Percentiles rank a stretch among this genome's conserved stretches.
Evolutionary conservation across 2,329 filamentous ascomycete species (phyloP).

Genomic region (Curvularia eragrostidis): DNA sequence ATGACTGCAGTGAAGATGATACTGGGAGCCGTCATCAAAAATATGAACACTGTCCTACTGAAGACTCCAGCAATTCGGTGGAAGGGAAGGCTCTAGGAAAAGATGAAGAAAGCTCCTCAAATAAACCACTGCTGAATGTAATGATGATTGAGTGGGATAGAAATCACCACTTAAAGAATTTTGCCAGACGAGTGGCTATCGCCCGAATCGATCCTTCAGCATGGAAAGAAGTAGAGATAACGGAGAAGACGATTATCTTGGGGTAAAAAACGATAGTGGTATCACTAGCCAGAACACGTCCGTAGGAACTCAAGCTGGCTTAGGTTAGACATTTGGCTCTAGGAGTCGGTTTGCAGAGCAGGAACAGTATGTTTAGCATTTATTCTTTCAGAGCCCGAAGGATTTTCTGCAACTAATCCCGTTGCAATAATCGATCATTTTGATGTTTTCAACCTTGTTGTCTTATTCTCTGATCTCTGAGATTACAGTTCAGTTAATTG

Average conservation of each 20-base stretch:
- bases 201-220: not conserved
- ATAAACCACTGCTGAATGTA: not conserved
- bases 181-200: not conserved
- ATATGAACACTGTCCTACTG: not conserved
- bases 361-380: not conserved
- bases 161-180: not conserved
- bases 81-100: fast-evolving
- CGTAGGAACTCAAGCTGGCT: not conserved
- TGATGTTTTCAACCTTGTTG: not conserved
- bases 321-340: not conserved
- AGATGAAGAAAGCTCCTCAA: not conserved
- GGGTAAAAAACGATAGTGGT: not conserved
- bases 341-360: not conserved
- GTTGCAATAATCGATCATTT: not conserved
- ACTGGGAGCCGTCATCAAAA: not conserved
- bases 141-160: not conserved
- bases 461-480: not conserved
- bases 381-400: not conserved
- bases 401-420: not conserved
- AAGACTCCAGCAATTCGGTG: not conserved
- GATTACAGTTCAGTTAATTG: no score
- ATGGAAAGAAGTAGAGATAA: not conserved
- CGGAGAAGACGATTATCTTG: not conserved
- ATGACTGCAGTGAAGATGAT: not conserved
- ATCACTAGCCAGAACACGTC: not conserved